phyloP scores from a whole-genome alignment of 306 rosid genomes.

The Leucaena leucocephala region DNA sequence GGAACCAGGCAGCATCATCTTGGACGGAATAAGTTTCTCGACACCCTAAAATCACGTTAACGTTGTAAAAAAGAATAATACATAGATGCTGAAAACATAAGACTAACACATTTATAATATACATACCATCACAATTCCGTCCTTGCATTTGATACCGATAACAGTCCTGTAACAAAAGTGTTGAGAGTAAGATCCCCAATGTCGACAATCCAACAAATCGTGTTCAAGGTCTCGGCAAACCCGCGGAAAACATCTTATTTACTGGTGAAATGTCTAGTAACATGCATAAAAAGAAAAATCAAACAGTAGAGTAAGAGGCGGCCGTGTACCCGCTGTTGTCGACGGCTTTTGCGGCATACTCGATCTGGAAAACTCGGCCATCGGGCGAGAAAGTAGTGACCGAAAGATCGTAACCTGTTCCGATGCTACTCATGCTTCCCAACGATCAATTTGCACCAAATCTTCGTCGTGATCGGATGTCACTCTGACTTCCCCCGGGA shows the following conservation, averaged over 20 bases:
- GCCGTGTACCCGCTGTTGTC: conserved; percentile 83
- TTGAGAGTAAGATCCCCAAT: conserved; percentile 29
- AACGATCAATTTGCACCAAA: neutral
- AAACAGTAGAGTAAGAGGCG: neutral
- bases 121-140: conserved; percentile 85
- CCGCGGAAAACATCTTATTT: neutral
- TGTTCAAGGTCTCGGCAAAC: neutral
- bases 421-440: conserved; percentile 84
- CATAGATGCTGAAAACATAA: neutral
- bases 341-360: conserved; percentile 95
- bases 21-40: conserved; percentile 91
- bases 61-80: neutral
- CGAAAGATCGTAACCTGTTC: conserved; percentile 96
- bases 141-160: conserved; percentile 95
- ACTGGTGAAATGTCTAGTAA: neutral
- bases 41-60: conserved; percentile 64
- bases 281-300: neutral
- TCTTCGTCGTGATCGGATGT: conserved; percentile 21
- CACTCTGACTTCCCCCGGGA: neutral
- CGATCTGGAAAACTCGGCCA: conserved; percentile 99
- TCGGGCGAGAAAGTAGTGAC: conserved; percentile 98
- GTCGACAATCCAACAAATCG: neutral
- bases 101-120: neutral
- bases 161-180: conserved; percentile 75
- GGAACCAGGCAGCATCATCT: conserved; percentile 98